Evolutionary conservation across 331 rosid species (phyloP).

Genomic region (Malus hybrid): DNA sequence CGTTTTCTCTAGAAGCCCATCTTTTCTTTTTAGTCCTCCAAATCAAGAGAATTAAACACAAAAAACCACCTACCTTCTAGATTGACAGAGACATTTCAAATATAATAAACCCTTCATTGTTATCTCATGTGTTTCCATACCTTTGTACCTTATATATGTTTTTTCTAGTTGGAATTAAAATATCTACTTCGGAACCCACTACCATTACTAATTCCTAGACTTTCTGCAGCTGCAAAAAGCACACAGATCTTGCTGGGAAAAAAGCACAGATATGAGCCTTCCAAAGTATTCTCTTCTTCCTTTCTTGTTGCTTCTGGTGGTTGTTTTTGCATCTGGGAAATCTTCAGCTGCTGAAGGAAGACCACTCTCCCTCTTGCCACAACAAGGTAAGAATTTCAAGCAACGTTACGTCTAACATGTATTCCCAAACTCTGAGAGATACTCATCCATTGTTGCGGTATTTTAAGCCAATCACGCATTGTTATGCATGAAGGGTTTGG

Average conservation of each 20-base stretch:
- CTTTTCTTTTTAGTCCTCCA: not conserved
- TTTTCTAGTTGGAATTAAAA: not conserved
- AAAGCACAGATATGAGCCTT: slow-evolving; percentile 19
- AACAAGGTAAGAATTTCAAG: slow-evolving; percentile 31
- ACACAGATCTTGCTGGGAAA: not conserved
- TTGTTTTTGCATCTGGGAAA: slow-evolving; percentile 26
- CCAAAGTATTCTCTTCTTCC: slow-evolving; percentile 9
- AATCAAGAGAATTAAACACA: not conserved
- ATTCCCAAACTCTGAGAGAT: not conserved
- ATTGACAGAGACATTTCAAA: not conserved
- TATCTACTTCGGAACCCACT: not conserved
- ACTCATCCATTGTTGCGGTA: not conserved
- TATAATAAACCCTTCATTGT: not conserved
- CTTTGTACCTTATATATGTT: not conserved
- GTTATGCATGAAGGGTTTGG: not conserved
- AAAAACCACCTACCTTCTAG: slow-evolving; percentile 1
- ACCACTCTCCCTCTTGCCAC: slow-evolving; percentile 35
- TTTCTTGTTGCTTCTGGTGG: slow-evolving; percentile 17
- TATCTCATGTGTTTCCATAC: not conserved
- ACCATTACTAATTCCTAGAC: not conserved
- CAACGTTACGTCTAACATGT: not conserved
- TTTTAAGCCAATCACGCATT: not conserved
- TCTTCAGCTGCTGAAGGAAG: slow-evolving; percentile 39
- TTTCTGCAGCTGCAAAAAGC: not conserved
- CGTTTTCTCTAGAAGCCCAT: not conserved